phyloP scores from a whole-genome alignment of 352 stramenopile species.

The Lagenidium sp. region DNA sequence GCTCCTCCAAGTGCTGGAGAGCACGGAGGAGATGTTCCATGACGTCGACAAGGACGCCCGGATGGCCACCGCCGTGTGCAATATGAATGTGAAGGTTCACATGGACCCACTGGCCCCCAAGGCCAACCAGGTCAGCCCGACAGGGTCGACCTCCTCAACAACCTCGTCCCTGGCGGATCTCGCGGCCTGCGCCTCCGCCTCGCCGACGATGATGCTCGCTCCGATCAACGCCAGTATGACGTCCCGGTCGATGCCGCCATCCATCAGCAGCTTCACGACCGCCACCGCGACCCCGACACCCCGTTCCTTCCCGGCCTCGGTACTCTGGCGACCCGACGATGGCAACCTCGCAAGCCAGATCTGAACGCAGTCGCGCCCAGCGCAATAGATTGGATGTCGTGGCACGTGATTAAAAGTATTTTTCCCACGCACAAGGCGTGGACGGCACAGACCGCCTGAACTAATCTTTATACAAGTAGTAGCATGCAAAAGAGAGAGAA shows the following conservation, averaged over 20 bases:
- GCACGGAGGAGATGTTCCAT: slow-evolving; percentile 73
- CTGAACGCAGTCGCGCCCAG: too few species aligned
- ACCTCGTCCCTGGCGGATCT: slow-evolving; percentile 6
- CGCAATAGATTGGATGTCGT: too few species aligned
- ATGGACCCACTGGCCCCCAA: slow-evolving; percentile 6
- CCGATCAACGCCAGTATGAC: slow-evolving; percentile 19
- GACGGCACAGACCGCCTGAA: too few species aligned
- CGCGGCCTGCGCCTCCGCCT: slow-evolving; percentile 10
- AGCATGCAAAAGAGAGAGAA: too few species aligned
- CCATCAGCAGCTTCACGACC: slow-evolving; percentile 23
- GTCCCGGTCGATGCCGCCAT: slow-evolving; percentile 30
- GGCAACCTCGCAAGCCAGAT: slow-evolving; percentile 12
- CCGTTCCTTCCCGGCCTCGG: slow-evolving; percentile 31
- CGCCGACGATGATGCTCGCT: slow-evolving; percentile 20
- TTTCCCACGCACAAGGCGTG: too few species aligned
- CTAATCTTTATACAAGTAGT: too few species aligned
- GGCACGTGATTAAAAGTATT: too few species aligned
- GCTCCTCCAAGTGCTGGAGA: slow-evolving; percentile 66
- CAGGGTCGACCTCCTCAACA: slow-evolving; percentile 4
- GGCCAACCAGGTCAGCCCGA: slow-evolving; percentile 6
- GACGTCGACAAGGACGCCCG: slow-evolving; percentile 51
- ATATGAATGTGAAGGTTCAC: slow-evolving; percentile 45
- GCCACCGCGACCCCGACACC: slow-evolving; percentile 14
- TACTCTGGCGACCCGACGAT: slow-evolving; percentile 35
- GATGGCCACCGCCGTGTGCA: slow-evolving; percentile 38